Evolutionary conservation across 2,329 filamentous ascomycete genomes (phyloP), one percentile per base, ranked within the genome.

Genomic region (Fragosphaeria purpurea): DNA sequence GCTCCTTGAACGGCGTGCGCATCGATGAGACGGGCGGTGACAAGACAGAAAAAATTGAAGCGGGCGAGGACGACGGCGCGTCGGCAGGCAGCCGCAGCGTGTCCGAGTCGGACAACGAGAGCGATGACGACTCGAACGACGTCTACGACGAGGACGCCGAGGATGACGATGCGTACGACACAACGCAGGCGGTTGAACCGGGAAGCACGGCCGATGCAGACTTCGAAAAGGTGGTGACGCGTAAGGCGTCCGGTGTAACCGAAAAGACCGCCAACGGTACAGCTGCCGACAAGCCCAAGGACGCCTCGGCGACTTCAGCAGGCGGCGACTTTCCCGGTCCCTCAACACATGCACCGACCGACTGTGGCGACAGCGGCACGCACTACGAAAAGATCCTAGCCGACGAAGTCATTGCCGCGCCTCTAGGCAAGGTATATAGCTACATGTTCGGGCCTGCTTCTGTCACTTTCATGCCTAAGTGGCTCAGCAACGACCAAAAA

Each of bases 341-440:
- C n/a, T 67, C 80, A 5, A 79, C 83, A 1, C 93, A 98, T 67
- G 75, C 77, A 0, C 81, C 90, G 1, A 97, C 93, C 0, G 86
- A 94, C 42, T 98, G 90, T 62, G 82, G 81, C 4, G 93, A 98
- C 60, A 67, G 73, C 5, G 79, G 79, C 38, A 77, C 79, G 8
- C 93, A 96, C 64, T 96, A 88, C 61, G 87, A 96, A 55, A 89
- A 85, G 62, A 68, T 86, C 3, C 72, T 96, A 41, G 90, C 85
- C 44, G 91, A 98, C 64, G 91, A 95, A 42, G 72, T 85, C 4
- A 84, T 98, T 46, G 77, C 85, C 0, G 93, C 91, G 2, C 93
- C 93, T 0, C 71, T 98, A 1, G 93, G 93, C 48, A 94, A 95
- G 63, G 82, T 97, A 34, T 98, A 94, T 66, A 85, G 81, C 55